Base-by-base conservation (phyloP, 169 alveolate genomes). In the Babesia ovis region DNA sequence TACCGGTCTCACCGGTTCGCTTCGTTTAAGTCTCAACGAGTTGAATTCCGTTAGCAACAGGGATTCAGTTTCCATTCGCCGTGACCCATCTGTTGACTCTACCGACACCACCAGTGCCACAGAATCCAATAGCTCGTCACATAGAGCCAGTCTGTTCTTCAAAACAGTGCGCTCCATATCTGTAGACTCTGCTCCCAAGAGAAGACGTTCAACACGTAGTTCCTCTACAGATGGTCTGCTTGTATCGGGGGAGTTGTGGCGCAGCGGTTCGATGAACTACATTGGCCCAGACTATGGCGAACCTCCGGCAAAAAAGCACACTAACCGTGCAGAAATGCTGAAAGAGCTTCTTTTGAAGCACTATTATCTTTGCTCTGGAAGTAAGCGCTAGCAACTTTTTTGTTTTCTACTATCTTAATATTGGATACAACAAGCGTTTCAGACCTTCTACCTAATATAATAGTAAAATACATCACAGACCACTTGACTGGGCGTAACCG, bases 201-300 rank as follows among this genome's bases (percentile, higher is more conserved):
- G 41, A 4, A n/a, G 42, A 20, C 35, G 71, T 8, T 29, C 42
- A 41, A 12, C 14, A 18, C 1, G 39, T 8, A 4, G 41, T 39
- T 6, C 62, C 14, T 32, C 43, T 3, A 37, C 54, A 0, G 16
- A 23, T 20, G 34, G 55, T 3, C 61, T 45, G 29, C 14, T 64
- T 1, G 37, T 64, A 6, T 45, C 45, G 42, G 29, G 43, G 16
- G 74, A 54, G 12, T 29, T 64, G 16, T 64, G 74, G 74, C 64
- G 50, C 39, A 25, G 48, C 27, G 74, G 74, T 34, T 20, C 74
- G 16, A 64, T 64, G 61, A 16, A 37, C 29, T 46, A 50, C 74
- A 64, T 64, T n/a, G 74, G 74, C 37, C 55, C 74, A 0, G 51
- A 34, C 5, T 22, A 0, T 43, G 50, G 60, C 34, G 70, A 59